phyloP scores from a whole-genome alignment of 2,329 filamentous ascomycete genomes.

The Tolypocladium amazonense region DNA sequence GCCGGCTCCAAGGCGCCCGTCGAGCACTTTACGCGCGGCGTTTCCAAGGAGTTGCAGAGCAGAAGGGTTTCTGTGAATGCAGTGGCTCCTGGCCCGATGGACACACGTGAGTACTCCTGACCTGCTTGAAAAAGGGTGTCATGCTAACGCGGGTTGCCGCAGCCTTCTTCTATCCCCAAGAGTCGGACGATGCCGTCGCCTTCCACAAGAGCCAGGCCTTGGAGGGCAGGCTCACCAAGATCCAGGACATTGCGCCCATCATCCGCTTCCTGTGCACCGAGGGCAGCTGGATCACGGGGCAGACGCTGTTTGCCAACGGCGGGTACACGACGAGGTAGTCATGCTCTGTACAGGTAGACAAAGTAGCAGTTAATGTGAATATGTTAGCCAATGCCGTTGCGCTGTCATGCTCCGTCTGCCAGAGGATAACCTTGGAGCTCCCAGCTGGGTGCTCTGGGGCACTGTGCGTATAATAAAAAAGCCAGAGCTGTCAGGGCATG shows the following conservation, averaged over 20 bases:
- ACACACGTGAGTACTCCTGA: conserved; percentile 22
- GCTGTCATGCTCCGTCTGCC: background rate
- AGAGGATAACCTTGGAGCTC: background rate
- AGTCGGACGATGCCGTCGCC: conserved; percentile 28
- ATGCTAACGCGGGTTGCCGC: background rate
- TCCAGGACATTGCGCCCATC: conserved; percentile 33
- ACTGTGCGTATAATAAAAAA: too few species aligned
- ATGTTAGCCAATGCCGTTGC: background rate
- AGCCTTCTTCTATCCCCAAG: conserved; percentile 35
- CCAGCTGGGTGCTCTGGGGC: background rate
- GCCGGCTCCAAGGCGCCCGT: conserved; percentile 30
- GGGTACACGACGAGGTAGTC: conserved; percentile 31
- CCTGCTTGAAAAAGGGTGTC: background rate
- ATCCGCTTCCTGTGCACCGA: conserved; percentile 32
- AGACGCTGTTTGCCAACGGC: conserved; percentile 37
- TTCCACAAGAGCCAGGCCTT: conserved; percentile 33
- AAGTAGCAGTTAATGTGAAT: background rate
- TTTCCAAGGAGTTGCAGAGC: conserved; percentile 20
- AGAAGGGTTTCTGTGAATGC: conserved; percentile 23
- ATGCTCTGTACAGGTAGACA: background rate
- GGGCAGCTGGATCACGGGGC: conserved; percentile 32
- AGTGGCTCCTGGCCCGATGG: conserved; percentile 26
- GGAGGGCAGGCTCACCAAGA: conserved; percentile 27
- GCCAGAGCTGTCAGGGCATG: too few species aligned
- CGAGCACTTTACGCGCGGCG: conserved; percentile 26